Conservation (phyloP, 176 grass and related monocot genomes). For the Rhynchospora tenuis region DNA sequence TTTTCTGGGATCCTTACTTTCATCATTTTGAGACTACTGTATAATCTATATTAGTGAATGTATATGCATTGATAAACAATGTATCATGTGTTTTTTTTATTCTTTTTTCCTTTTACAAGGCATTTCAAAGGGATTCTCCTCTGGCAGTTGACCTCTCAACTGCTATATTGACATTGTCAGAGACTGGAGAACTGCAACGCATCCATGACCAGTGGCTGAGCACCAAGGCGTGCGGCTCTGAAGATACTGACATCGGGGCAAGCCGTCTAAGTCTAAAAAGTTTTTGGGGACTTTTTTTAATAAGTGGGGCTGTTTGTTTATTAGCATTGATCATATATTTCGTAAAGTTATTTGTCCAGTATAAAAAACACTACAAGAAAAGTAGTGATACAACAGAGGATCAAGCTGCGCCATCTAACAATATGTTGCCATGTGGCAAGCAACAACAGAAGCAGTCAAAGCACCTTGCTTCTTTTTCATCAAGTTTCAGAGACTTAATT, state of each 20-base stretch:
- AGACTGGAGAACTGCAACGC: constrained; percentile 73
- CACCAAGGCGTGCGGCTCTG: constrained; percentile 29
- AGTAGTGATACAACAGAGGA: neutral
- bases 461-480: constrained; percentile 23
- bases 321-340: constrained; percentile 47
- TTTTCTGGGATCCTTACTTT: neutral
- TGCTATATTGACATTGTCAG: constrained; percentile 74
- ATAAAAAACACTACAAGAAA: constrained; percentile 29
- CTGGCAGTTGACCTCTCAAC: constrained; percentile 82
- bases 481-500: constrained; percentile 55
- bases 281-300: constrained; percentile 83
- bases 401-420: neutral
- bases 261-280: constrained; percentile 49
- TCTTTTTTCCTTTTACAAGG: constrained; percentile 25
- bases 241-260: constrained; percentile 37
- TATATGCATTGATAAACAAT: neutral
- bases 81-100: neutral
- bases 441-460: neutral
- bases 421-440: neutral
- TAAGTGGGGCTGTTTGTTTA: constrained; percentile 53
- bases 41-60: neutral
- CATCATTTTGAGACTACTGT: neutral
- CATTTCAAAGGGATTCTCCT: constrained; percentile 88
- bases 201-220: constrained; percentile 73
- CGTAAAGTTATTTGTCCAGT: constrained; percentile 44